Evolutionary conservation across 208 protist species (phyloP).

Genomic region (Trypanosoma avium): DNA sequence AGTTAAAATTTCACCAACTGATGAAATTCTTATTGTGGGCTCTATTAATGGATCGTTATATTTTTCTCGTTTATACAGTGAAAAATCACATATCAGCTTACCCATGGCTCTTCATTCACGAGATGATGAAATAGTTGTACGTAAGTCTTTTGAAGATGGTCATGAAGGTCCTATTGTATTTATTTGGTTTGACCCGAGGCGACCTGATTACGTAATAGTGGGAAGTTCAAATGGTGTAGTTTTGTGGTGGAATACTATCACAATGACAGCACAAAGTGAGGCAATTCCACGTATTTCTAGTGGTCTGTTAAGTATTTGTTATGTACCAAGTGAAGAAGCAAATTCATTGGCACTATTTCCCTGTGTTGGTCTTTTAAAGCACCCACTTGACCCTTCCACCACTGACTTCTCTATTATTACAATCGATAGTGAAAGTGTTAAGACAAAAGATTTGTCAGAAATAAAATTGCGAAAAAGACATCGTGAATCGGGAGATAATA

Average conservation of each 20-base stretch:
- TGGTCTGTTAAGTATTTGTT: slow-evolving; percentile 49
- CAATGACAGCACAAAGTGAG: slow-evolving; percentile 38
- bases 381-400: slow-evolving; percentile 47
- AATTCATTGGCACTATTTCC: background rate
- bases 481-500: background rate
- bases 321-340: slow-evolving; percentile 17
- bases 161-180: slow-evolving; percentile 66
- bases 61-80: slow-evolving; percentile 34
- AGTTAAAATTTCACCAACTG: slow-evolving; percentile 39
- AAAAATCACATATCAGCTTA: background rate
- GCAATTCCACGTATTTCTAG: slow-evolving; percentile 38
- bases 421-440: background rate
- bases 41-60: slow-evolving; percentile 56
- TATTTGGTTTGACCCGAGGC: slow-evolving; percentile 25
- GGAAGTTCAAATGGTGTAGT: slow-evolving; percentile 56
- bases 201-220: slow-evolving; percentile 35
- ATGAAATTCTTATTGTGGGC: slow-evolving; percentile 49
- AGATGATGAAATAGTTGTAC: slow-evolving; percentile 19
- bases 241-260: slow-evolving; percentile 54
- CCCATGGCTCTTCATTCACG: slow-evolving; percentile 1
- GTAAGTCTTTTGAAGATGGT: slow-evolving; percentile 45
- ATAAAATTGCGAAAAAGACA: background rate
- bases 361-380: slow-evolving; percentile 46
- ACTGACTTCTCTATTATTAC: slow-evolving; percentile 14
- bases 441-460: background rate